phyloP scores from a whole-genome alignment of 2,329 filamentous ascomycete genomes.

The Pyrenochaeta sp. region DNA sequence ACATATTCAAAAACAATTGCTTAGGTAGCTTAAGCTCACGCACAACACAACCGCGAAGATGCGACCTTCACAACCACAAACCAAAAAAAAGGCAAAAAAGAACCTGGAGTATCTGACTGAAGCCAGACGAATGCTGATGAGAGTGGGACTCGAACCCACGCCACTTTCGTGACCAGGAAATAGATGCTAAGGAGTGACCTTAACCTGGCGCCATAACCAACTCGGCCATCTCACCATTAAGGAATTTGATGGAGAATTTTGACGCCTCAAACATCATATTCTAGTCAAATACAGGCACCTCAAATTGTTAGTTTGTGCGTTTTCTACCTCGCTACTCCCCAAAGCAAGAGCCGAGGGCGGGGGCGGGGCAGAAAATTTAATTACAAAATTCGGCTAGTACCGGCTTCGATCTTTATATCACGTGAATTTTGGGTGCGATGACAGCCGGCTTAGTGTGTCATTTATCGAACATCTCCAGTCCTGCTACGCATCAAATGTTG shows the following conservation, averaged over 20 bases:
- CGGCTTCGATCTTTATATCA: no score
- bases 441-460: no score
- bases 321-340: no score
- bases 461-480: no score
- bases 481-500: no score
- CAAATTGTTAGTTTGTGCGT: background rate
- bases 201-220: slow-evolving; percentile 46
- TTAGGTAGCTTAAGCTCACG: no score
- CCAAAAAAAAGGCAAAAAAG: slow-evolving; percentile 19
- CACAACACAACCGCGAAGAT: background rate
- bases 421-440: no score
- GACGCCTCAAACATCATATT: background rate
- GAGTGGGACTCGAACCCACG: slow-evolving; percentile 48
- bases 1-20: no score
- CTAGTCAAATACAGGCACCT: background rate
- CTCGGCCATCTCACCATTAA: slow-evolving; percentile 40
- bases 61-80: background rate
- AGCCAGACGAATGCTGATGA: slow-evolving; percentile 40
- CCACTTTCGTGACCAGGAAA: slow-evolving; percentile 47
- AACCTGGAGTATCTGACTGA: slow-evolving; percentile 15
- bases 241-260: slow-evolving; percentile 13
- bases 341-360: no score
- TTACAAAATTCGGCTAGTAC: no score
- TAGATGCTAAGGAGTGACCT: slow-evolving; percentile 34
- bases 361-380: no score